Percentiles rank a stretch among this genome's conserved stretches.
Conservation (phyloP, 805 yeast genomes). For the Teunomyces stri region DNA sequence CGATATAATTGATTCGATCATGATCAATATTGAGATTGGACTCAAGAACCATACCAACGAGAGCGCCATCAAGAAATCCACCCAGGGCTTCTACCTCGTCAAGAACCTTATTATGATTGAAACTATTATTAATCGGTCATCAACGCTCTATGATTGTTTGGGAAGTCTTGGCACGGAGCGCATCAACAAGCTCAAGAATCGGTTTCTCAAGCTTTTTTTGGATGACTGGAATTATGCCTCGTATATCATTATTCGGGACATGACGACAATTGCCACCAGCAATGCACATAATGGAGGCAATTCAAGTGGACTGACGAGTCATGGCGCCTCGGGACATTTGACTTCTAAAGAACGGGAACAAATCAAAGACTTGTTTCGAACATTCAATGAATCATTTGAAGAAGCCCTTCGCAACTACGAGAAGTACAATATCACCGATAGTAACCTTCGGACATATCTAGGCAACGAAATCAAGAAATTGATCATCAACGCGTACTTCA, state of each 20-base stretch:
- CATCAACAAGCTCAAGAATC: slow-evolving; percentile 64
- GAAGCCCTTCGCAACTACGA: slow-evolving; percentile 66
- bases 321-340: slow-evolving; percentile 14
- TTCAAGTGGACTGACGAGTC: slow-evolving; percentile 10
- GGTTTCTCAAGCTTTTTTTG: slow-evolving; percentile 69
- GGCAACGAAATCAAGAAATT: slow-evolving; percentile 69
- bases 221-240: slow-evolving; percentile 81
- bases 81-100: slow-evolving; percentile 67
- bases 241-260: slow-evolving; percentile 67
- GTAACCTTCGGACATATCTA: slow-evolving; percentile 59
- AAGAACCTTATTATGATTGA: slow-evolving; percentile 75
- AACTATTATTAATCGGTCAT: slow-evolving; percentile 60
- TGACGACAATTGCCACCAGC: slow-evolving; percentile 62
- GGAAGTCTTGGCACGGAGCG: slow-evolving; percentile 62
- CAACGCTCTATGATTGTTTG: slow-evolving; percentile 50
- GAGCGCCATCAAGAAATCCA: slow-evolving; percentile 34
- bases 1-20: slow-evolving; percentile 75
- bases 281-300: slow-evolving; percentile 36
- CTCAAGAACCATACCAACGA: slow-evolving; percentile 39
- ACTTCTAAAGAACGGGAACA: slow-evolving; percentile 74
- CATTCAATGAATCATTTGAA: slow-evolving; percentile 82
- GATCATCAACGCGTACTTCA: slow-evolving; percentile 78
- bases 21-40: slow-evolving; percentile 60
- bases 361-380: slow-evolving; percentile 79
- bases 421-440: slow-evolving; percentile 63